Evolutionary conservation across 2,329 filamentous ascomycete species (phyloP).

Genomic region (Boeremia exigua): DNA sequence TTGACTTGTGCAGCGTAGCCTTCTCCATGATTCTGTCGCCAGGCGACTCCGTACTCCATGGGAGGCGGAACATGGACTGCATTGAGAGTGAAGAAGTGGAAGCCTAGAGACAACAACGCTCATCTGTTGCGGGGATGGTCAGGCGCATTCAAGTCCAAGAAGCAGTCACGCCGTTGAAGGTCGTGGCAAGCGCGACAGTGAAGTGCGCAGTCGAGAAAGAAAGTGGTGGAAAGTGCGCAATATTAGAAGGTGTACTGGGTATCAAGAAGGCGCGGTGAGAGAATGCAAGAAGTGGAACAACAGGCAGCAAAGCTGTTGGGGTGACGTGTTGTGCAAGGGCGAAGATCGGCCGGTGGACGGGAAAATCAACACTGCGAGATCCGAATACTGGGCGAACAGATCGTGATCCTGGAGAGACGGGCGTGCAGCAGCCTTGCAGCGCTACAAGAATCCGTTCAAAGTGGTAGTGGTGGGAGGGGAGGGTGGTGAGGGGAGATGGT

Average conservation of each 20-base stretch:
- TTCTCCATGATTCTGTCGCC: slow-evolving; percentile 54
- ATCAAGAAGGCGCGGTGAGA: slow-evolving; percentile 38
- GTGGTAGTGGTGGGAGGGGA: slow-evolving; percentile 23
- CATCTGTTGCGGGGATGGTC: slow-evolving; percentile 47
- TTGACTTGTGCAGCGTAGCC: slow-evolving; percentile 50
- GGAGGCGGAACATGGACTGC: slow-evolving; percentile 59
- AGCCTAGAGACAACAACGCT: slow-evolving; percentile 45
- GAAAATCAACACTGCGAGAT: slow-evolving; percentile 24
- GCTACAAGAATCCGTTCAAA: slow-evolving; percentile 32
- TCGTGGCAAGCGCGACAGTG: slow-evolving; percentile 33
- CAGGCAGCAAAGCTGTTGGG: slow-evolving; percentile 38
- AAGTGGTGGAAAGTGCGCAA: slow-evolving; percentile 24
- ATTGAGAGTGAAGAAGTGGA: slow-evolving; percentile 48
- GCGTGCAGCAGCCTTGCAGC: slow-evolving; percentile 33
- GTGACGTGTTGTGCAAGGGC: slow-evolving; percentile 39
- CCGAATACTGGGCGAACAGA: slow-evolving; percentile 25
- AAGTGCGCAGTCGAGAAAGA: slow-evolving; percentile 21
- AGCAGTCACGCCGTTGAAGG: slow-evolving; percentile 38
- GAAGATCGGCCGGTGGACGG: slow-evolving; percentile 40
- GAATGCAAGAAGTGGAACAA: slow-evolving; percentile 44
- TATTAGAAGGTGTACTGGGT: slow-evolving; percentile 43
- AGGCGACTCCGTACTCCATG: slow-evolving; percentile 54
- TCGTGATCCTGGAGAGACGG: slow-evolving; percentile 28
- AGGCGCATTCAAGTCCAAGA: slow-evolving; percentile 40
- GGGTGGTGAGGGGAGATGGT: slow-evolving; percentile 15